A percentile compares a stretch with the other conserved stretches of the same genome.
phyloP scores from a whole-genome alignment of 2,329 filamentous ascomycete genomes.

The Raffaelea arxii region DNA sequence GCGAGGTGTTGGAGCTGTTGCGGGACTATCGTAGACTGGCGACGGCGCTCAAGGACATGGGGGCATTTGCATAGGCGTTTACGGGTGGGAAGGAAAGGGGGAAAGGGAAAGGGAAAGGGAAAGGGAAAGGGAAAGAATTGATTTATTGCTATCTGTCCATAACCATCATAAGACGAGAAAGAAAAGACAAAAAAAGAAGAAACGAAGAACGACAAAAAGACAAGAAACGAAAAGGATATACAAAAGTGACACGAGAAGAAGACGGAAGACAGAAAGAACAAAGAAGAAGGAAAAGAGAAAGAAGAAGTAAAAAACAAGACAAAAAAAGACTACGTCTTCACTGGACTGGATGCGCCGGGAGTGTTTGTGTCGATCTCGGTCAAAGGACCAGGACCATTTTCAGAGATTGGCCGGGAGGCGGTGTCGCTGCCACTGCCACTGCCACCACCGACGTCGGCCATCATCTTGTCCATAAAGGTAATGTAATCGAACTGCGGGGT shows the following conservation, averaged over 20 bases:
- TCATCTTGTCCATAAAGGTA: slow-evolving; percentile 87
- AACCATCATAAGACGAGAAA: neutral
- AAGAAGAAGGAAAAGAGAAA: neutral
- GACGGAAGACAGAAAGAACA: neutral
- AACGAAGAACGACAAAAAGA: neutral
- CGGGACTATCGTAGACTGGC: slow-evolving; percentile 68
- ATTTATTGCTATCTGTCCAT: neutral
- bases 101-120: neutral
- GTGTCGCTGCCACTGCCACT: slow-evolving; percentile 21
- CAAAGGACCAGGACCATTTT: too few species aligned
- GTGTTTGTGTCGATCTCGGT: too few species aligned
- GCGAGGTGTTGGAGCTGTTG: slow-evolving; percentile 63
- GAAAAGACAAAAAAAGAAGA: neutral
- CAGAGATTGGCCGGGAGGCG: too few species aligned
- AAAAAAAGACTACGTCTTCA: neutral
- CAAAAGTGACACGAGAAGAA: neutral
- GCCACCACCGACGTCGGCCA: slow-evolving; percentile 22
- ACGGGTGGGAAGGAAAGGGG: neutral
- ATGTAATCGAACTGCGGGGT: slow-evolving; percentile 92
- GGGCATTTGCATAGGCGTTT: slow-evolving; percentile 46
- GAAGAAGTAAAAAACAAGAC: neutral
- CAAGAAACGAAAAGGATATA: neutral
- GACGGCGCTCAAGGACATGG: slow-evolving; percentile 50
- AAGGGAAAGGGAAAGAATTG: neutral
- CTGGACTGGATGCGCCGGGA: too few species aligned